Percentiles rank a stretch among this genome's conserved stretches.
These are phyloP conservation scores for Leccinum solheimii DNA, from an alignment of 1,284 basidiomycete species.

Conservation along the genomic window DNA sequence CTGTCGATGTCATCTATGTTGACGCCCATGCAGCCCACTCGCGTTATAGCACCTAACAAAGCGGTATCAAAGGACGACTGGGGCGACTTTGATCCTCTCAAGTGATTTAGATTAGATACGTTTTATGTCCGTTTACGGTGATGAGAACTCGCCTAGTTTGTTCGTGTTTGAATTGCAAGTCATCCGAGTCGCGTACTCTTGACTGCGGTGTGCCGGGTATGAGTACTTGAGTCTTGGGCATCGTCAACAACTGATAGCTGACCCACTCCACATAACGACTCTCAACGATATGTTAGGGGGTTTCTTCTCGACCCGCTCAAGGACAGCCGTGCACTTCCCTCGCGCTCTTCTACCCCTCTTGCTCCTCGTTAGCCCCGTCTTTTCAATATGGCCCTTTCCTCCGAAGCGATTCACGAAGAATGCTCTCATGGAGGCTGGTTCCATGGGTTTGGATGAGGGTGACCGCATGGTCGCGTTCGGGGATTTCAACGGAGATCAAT, in stretches of 20 bases:
- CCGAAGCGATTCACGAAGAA: conserved; percentile 87
- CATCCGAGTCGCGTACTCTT: background rate
- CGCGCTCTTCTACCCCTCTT: conserved; percentile 17
- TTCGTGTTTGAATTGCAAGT: conserved; percentile 26
- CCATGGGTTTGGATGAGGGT: conserved; percentile 73
- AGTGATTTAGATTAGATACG: conserved; percentile 17
- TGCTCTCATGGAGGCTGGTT: conserved; percentile 78
- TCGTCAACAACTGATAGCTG: background rate
- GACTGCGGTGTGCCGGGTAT: conserved; percentile 7
- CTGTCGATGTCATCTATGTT: conserved; percentile 54
- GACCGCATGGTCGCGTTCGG: conserved; percentile 85
- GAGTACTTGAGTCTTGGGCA: conserved; percentile 1
- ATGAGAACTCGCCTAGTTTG: conserved; percentile 16
- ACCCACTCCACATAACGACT: background rate
- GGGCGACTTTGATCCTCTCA: conserved; percentile 76
- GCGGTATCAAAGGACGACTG: conserved; percentile 61
- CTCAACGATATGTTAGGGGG: conserved; percentile 15
- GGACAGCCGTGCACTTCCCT: background rate
- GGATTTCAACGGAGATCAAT: conserved; percentile 95
- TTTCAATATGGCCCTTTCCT: conserved; percentile 75
- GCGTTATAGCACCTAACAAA: conserved; percentile 45
- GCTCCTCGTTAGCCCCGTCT: conserved; percentile 26
- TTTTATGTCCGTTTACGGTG: background rate
- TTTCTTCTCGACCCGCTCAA: background rate
- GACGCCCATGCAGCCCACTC: conserved; percentile 53